A percentile compares a stretch with the other conserved stretches of the same genome.
Conservation (phyloP, 1,284 basidiomycete genomes). For the Tylopilus sp. region DNA sequence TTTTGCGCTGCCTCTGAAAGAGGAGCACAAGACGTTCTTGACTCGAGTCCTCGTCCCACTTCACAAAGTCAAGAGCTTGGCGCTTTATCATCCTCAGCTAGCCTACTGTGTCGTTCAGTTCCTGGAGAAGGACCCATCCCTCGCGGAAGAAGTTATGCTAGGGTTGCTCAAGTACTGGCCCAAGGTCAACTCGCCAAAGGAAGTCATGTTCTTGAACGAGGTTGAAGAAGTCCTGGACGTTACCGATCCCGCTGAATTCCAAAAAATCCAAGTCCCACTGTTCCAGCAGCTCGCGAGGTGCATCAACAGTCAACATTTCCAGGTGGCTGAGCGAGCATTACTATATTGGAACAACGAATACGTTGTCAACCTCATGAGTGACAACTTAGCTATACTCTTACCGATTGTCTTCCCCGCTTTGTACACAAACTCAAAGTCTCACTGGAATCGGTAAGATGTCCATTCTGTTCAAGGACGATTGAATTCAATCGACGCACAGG, state of each 20-base stretch:
- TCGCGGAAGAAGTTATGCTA: conserved; percentile 94
- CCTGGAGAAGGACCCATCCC: conserved; percentile 89
- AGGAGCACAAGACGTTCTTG: conserved; percentile 98
- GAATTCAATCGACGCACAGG: conserved; percentile 40
- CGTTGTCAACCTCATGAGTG: conserved; percentile 98
- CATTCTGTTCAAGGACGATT: conserved; percentile 1
- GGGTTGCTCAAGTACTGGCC: conserved; percentile 97
- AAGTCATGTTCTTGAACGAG: conserved; percentile 99
- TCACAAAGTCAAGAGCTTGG: conserved; percentile 96
- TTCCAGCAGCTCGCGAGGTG: conserved; percentile 96
- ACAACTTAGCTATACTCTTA: conserved; percentile 85
- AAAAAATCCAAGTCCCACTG: conserved; percentile 90
- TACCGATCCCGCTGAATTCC: conserved; percentile 94
- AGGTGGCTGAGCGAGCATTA: conserved; percentile 90
- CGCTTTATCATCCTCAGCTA: conserved; percentile 96
- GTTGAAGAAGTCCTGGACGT: conserved; percentile 99
- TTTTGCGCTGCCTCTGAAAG: conserved; percentile 96
- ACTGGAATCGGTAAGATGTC: conserved; percentile 89
- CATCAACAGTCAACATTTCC: conserved; percentile 99
- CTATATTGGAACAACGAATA: conserved; percentile 99
- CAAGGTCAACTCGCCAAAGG: conserved; percentile 99
- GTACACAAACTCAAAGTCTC: conserved; percentile 93
- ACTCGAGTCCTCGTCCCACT: conserved; percentile 93
- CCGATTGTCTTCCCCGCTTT: conserved; percentile 98
- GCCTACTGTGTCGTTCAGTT: conserved; percentile 99